A percentile compares a stretch with the other conserved stretches of the same genome.
Evolutionary conservation across 345 rosid species (phyloP).

Genomic region (Excoecaria agallocha): DNA sequence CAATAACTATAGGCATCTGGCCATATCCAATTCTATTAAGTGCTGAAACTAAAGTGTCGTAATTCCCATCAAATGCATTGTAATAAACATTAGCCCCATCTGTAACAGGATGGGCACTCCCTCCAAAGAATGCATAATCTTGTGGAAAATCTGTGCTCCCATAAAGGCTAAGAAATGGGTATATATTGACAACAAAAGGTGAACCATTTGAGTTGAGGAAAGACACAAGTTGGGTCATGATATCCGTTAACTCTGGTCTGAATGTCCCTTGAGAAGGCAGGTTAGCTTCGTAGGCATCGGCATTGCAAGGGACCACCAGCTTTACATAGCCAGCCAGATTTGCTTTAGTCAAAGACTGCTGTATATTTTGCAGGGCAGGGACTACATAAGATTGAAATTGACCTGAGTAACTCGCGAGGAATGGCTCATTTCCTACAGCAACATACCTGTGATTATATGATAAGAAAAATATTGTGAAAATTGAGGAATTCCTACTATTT

Average conservation of each 20-base stretch:
- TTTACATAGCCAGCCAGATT: constrained; percentile 81
- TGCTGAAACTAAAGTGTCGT: constrained; percentile 86
- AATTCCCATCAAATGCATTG: constrained; percentile 93
- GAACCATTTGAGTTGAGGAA: constrained; percentile 87
- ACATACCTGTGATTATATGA: constrained; percentile 55
- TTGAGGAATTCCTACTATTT: neutral
- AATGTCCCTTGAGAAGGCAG: constrained; percentile 91
- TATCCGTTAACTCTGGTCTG: constrained; percentile 78
- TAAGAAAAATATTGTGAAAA: constrained; percentile 8
- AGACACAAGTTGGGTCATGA: constrained; percentile 74
- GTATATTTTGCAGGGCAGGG: constrained; percentile 79
- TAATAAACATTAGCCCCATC: constrained; percentile 78
- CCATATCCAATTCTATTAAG: constrained; percentile 77
- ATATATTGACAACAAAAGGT: constrained; percentile 86
- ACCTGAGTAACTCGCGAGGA: constrained; percentile 64
- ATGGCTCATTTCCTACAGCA: constrained; percentile 96
- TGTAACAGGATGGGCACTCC: constrained; percentile 71
- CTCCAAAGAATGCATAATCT: constrained; percentile 87
- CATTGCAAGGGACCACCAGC: constrained; percentile 94
- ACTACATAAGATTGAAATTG: constrained; percentile 70
- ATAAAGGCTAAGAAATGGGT: constrained; percentile 94
- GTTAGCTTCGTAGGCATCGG: constrained; percentile 82
- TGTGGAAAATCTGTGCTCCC: constrained; percentile 89
- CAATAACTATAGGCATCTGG: constrained; percentile 87
- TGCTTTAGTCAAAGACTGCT: constrained; percentile 71